Evolutionary conservation across 1,139 yeast species (phyloP), one percentile per base, ranked within the genome.

Genomic region (Yamadazyma oceani): DNA sequence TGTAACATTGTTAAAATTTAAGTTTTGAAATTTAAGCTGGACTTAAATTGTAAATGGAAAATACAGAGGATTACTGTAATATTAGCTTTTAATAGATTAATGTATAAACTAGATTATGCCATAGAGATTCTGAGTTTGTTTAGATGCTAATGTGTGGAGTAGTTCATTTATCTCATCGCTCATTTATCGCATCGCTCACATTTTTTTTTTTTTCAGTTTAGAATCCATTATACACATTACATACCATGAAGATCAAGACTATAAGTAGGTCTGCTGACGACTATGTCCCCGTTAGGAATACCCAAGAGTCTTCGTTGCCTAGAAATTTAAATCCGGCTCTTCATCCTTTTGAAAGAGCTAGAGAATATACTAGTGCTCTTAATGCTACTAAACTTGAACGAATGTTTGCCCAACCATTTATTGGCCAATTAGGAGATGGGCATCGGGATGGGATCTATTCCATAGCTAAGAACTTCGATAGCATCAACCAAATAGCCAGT

Each of bases 391-490:
- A 94, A 60, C 64, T 94, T 65, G 97, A 90, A 57, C 73, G 97
- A 50, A 85, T 92, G 87, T 92, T 94, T 75, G 98, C 99, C 0
- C 90, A 90, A 57, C 99, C 99, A 5, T 92, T 94, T 61, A 74
- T 94, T 14, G 97, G 96, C 1, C 97, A 94, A 58, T 66, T 94
- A 26, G 98, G 99, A 2, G 78, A 81, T 49, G 98, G 98, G 10
- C 98, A 94, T 55, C 69, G 94, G 41, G 98, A 94, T 58, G 97
- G 97, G 37, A 88, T 94, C n/a, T 92, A 92, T 60, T 71, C 82
- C 22, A 76, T 94, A 36, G 95, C 97, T 10, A 85, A 84, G 58
- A 85, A 90, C 61, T 81, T 81, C 54, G 65, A 75, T 36, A 69
- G 78, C 28, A 73, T 90, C 37, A 85, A 80, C 55, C 82, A 82